Evolutionary conservation across 2,329 filamentous ascomycete species (phyloP), one percentile per base, ranked within the genome.

Genomic region (Penicillium fuscoglaucum): DNA sequence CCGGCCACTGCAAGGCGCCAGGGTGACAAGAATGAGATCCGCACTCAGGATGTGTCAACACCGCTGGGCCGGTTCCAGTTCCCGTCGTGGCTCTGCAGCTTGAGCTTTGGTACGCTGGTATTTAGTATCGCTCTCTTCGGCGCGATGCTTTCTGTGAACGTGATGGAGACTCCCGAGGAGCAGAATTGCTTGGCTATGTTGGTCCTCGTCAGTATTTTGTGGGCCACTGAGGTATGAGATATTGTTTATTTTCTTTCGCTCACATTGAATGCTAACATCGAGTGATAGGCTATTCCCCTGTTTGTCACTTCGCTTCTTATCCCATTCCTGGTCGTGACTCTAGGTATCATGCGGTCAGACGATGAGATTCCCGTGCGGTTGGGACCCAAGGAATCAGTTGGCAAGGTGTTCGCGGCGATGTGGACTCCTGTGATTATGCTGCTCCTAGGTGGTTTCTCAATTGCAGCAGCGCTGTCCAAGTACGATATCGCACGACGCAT

Each of bases 401-500:
- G 84, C 29, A 93, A 90, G 69, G 89, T 97, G 58, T 98, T 99
- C 69, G 83, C 91, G 5, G 89, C 95, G 28, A 99, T 99, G 95
- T 99, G 95, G 95, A 97, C 93, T 4, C 93, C 95, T 0, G 95
- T 99, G 55, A 99, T 99, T 66, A 98, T 99, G 95, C 85, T 99
- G 17, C 82, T 99, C 24, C 86, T 99, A 0, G 95, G 95, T 66
- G 95, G 95, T 33, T 99, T 99, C 71, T 96, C 95, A 2, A 88
- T 99, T 54, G 95, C 95, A 10, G 95, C 95, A 0, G 96, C 95
- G 0, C 78, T 99, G 55, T 96, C 92, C 49, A 99, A 99, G 75
- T 96, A 96, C 76, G 95, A 93, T 66, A 98, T 99, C 69, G 95
- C 96, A 61, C 97, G 98, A 78, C 89, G 95, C 71, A 92, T 99